A percentile compares a stretch with the other conserved stretches of the same genome.
Evolutionary conservation across 2,329 filamentous ascomycete genomes (phyloP).

Genomic region (Aspergillus hortae): DNA sequence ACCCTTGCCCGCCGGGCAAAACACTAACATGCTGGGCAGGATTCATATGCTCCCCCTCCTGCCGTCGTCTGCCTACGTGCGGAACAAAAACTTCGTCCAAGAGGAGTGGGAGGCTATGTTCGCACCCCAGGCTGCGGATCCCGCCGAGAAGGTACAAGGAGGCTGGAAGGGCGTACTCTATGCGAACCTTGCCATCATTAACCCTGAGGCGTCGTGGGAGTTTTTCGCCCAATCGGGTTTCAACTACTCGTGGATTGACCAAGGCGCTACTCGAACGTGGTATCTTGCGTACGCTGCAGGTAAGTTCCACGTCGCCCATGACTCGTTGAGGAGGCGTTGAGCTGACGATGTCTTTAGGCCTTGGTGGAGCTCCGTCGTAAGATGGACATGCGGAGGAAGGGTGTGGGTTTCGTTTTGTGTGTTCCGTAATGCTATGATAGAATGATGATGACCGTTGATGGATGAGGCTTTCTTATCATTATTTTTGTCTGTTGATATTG

Average conservation of each 20-base stretch:
- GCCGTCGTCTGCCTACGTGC: conserved; percentile 64
- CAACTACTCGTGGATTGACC: conserved; percentile 64
- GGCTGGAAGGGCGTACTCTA: conserved; percentile 86
- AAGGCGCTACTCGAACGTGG: conserved; percentile 80
- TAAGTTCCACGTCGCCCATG: conserved; percentile 30
- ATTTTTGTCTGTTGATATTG: background rate
- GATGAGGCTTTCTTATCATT: background rate
- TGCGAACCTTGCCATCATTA: conserved; percentile 74
- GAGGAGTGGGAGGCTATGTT: conserved; percentile 86
- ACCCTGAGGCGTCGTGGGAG: conserved; percentile 65
- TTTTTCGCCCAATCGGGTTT: conserved; percentile 71
- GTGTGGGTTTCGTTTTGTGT: background rate
- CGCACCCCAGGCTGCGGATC: conserved; percentile 60
- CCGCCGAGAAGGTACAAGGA: conserved; percentile 54
- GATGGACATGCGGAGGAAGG: too few species aligned
- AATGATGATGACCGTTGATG: background rate
- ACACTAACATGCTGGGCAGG: conserved; percentile 46
- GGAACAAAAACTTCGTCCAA: conserved; percentile 65
- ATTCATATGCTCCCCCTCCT: conserved; percentile 81
- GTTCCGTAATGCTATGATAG: background rate
- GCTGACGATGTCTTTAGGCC: conserved; percentile 6
- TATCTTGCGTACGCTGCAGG: conserved; percentile 76
- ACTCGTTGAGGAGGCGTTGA: background rate
- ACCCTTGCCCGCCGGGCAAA: background rate
- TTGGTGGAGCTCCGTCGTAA: conserved; percentile 10